Evolutionary conservation across 192 early-diverging fungal species (phyloP), one percentile per base, ranked within the genome.

Genomic region (Backusella morwellensis): DNA sequence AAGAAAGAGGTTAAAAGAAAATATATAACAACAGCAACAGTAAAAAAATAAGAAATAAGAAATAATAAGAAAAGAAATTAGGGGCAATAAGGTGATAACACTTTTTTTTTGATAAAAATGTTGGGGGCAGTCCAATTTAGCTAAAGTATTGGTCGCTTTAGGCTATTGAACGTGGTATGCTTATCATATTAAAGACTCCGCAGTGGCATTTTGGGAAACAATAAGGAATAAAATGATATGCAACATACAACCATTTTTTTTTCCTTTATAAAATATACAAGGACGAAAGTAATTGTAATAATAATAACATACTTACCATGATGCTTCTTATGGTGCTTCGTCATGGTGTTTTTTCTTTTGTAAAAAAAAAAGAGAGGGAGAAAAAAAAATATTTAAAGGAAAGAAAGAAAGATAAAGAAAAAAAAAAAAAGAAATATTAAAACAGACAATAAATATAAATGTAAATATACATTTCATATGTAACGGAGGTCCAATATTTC

Each of bases 91-190:
- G 12, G 29, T 63, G 56, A 29, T 29, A 63, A 29, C 56, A 63
- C 56, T 63, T 63, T 26, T 63, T 26, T 17, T 29, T 63, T 29
- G 26, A 63, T 29, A 63, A 63, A 63, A 63, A 63, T 63, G 56
- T 63, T 63, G 56, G 56, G 56, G 56, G 23, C 56, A 63, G 56
- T 63, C 56, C 56, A 29, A 63, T 29, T 63, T 63, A 63, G 56
- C 56, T 63, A 63, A 63, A 63, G 56, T 63, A 63, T 63, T 63
- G 56, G 56, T 26, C 56, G 56, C 56, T 63, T 63, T 63, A 63
- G 56, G 56, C 23, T 63, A 63, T 63, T 63, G 56, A 63, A 63
- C 56, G 56, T 63, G 56, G 56, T 63, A 14, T 63, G 26, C 21
- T 63, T 63, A 63, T 21, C 54, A 56, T 56, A 54, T 59, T 59